Base-by-base conservation (phyloP, 257 asterid species). In the Gentiana macrophylla region DNA sequence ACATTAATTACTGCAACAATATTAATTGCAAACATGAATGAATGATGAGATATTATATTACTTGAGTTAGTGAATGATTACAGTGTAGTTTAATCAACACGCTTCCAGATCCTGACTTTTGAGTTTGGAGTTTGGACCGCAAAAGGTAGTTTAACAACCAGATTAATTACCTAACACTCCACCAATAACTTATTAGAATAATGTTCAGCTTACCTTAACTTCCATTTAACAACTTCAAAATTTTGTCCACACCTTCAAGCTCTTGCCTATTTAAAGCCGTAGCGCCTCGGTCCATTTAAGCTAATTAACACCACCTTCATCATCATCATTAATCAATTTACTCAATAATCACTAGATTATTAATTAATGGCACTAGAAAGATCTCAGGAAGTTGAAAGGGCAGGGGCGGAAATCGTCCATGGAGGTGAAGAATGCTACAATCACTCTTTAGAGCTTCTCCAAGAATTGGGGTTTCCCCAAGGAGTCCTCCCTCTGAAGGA, bases 401-500 rank as follows among this genome's bases (percentile, higher is more conserved):
- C 67, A 0, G 86, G 81, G 1, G 93, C 93, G 0, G 95, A 89
- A 76, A 71, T 86, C 57, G 59, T 82, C 50, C 55, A 67, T 2
- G 97, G 97, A 43, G 68, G 80, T 3, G 84, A 80, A 36, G 84
- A 73, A 12, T 84, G 95, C 80, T 69, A 56, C 59, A 50, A 62
- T 56, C 84, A 86, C 67, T 86, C 96, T 34, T 1, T 60, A 12
- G 79, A 70, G 53, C 83, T 79, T 49, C 77, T 91, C 4, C 33
- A 45, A 50, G 98, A 84, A 65, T 70, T 91, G 35, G 98, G 98
- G 15, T 91, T 91, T 49, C 97, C 98, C 0, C 64, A 58, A 48
- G 98, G 96, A 37, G 82, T 81, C 47, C 81, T 91, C 1, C 97
- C 97, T 12, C 86, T 91, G 12, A 78, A 87, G 69, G 81, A 87